Percentiles rank a stretch among this genome's conserved stretches.
Evolutionary conservation across 495 filamentous ascomycete genomes (phyloP).

Genomic region (Penicillium desertorum): DNA sequence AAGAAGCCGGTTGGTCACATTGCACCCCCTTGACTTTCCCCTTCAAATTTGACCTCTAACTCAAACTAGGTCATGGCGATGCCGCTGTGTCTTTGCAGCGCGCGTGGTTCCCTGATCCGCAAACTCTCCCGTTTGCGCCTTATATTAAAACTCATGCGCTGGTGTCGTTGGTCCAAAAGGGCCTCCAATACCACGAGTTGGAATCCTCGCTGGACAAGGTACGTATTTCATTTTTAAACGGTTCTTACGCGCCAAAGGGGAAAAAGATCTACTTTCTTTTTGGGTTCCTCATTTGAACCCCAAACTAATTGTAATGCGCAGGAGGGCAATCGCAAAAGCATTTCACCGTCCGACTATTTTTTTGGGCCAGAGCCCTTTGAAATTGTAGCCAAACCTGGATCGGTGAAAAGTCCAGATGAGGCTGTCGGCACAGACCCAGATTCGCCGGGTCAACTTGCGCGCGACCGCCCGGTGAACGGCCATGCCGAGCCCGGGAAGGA

Average conservation of each 20-base stretch:
- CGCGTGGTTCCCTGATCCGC: conserved; percentile 74
- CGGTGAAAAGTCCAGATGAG: conserved; percentile 33
- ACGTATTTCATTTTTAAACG: conserved; percentile 27
- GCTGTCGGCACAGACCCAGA: conserved; percentile 31
- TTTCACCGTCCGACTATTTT: conserved; percentile 46
- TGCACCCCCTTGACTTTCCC: conserved; percentile 18
- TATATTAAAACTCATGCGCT: conserved; percentile 74
- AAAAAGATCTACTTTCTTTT: conserved; percentile 2
- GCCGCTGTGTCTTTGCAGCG: conserved; percentile 79
- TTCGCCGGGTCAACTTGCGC: conserved; percentile 40
- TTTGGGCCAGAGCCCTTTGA: conserved; percentile 52
- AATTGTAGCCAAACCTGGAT: conserved; percentile 28
- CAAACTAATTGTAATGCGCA: conserved; percentile 26
- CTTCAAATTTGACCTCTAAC: conserved; percentile 16
- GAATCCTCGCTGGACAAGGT: conserved; percentile 62
- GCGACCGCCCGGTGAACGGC: conserved; percentile 47
- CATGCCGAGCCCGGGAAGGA: conserved; percentile 38
- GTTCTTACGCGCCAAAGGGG: conserved; percentile 3
- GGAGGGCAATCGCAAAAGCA: conserved; percentile 44
- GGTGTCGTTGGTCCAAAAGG: conserved; percentile 73
- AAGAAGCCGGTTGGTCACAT: conserved; percentile 76
- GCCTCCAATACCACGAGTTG: conserved; percentile 70
- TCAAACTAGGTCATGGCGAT: conserved; percentile 54
- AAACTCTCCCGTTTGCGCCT: conserved; percentile 71
- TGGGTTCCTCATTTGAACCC: neutral